Base-by-base conservation (phyloP, 768 basidiomycete species). In the Guyanaporus albipodus region DNA sequence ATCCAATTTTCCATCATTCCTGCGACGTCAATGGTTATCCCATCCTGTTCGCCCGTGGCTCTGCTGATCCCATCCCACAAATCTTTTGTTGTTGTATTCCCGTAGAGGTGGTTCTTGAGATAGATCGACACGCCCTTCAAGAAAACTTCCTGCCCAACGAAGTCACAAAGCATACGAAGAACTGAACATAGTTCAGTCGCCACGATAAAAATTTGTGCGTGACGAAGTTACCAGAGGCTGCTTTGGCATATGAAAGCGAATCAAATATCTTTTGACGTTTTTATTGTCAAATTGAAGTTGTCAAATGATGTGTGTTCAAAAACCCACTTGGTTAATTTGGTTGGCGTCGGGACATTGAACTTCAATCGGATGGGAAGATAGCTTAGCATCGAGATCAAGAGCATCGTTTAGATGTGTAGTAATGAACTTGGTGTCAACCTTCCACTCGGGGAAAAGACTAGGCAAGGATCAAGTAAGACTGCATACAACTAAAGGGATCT, bases 1-100 rank as follows among this genome's bases (percentile, higher is more conserved):
- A 91, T 85, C 95, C 94, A 99, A 62, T 85, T 86, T 48, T 89
- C 80, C 89, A 97, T 93, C 56, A 97, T 74, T 39, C 74, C 73
- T 4, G 85, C 74, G 29, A 94, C 76, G 55, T 96, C 82, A 18
- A 83, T 61, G 8, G 77, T 29, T 29, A 32, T 31, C 8, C 26
- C 46, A 34, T 18, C 31, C 23, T 14, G 34, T 57, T 36, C 54
- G 73, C 78, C 85, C 32, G 83, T 87, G 2, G 91, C 82, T 53
- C 78, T 74, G 38, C 78, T 72, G 46, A 97, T 90, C 24, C 91
- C 92, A 45, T 83, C 73, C 88, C 91, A 96, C 5, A 98, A 75
- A 59, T 97, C 88, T 36, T 75, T 78, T 4, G 92, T 94, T 38
- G 83, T 79, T 38, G 84, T 89, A 67, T 91, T 96, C 21, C 76